Conservation (phyloP, 2,329 filamentous ascomycete species). For the Tolypocladium capitatum region DNA sequence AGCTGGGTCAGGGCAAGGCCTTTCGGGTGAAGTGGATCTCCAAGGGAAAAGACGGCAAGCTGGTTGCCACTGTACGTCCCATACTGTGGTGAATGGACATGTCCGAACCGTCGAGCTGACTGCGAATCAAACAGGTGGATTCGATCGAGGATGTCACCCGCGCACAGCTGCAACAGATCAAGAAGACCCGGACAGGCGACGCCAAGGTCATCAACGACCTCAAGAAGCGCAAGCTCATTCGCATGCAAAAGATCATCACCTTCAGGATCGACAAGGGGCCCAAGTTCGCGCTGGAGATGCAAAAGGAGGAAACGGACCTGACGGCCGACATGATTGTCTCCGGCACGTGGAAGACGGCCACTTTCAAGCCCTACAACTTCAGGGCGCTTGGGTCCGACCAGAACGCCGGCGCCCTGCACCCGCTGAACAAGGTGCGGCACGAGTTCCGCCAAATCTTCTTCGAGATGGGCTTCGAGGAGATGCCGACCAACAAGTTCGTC, state of each 20-base stretch:
- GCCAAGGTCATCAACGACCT: conserved; percentile 66
- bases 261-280: conserved; percentile 76
- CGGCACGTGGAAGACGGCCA: conserved; percentile 83
- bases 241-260: conserved; percentile 67
- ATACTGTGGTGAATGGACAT: not conserved
- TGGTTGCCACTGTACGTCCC: conserved; percentile 35
- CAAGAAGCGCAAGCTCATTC: conserved; percentile 84
- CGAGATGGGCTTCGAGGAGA: conserved; percentile 96
- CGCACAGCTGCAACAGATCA: conserved; percentile 61
- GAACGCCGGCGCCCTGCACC: conserved; percentile 47
- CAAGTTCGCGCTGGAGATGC: conserved; percentile 79
- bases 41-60: conserved; percentile 44
- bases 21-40: conserved; percentile 69
- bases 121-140: conserved; percentile 33
- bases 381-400: conserved; percentile 54
- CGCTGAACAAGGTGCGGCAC: conserved; percentile 84
- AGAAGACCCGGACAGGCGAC: conserved; percentile 58
- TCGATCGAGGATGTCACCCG: conserved; percentile 69
- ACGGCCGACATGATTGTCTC: conserved; percentile 83
- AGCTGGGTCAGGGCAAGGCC: conserved; percentile 86
- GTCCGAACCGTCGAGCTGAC: not conserved
- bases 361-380: conserved; percentile 75
- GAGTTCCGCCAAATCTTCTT: conserved; percentile 99
- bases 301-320: conserved; percentile 88
- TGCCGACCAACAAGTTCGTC: conserved; percentile 87